phyloP scores from a whole-genome alignment of 2,329 filamentous ascomycete species.

The Neocatenulostroma microsporum region DNA sequence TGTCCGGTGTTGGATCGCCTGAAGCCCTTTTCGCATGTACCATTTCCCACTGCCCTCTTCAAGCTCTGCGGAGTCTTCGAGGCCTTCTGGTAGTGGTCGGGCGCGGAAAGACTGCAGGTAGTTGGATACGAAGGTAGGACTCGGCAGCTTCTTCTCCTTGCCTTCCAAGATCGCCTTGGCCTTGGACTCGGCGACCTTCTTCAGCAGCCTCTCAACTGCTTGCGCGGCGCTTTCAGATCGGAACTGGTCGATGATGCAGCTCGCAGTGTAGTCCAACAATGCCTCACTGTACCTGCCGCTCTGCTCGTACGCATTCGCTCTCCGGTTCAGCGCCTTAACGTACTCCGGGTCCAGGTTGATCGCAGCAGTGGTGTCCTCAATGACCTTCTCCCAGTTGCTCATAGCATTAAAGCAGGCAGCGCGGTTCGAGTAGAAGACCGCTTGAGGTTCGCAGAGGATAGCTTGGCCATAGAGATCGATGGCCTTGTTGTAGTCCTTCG shows the following conservation, averaged over 20 bases:
- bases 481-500: slow-evolving; percentile 86
- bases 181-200: slow-evolving; percentile 94
- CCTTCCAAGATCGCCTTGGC: slow-evolving; percentile 77
- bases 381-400: slow-evolving; percentile 87
- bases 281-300: slow-evolving; percentile 86
- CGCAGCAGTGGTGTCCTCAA: slow-evolving; percentile 93
- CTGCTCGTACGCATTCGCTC: slow-evolving; percentile 94
- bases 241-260: slow-evolving; percentile 98
- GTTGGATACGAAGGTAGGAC: slow-evolving; percentile 94
- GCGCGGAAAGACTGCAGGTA: slow-evolving; percentile 97
- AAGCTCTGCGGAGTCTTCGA: slow-evolving; percentile 75
- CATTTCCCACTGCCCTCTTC: slow-evolving; percentile 71
- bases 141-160: slow-evolving; percentile 80
- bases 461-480: slow-evolving; percentile 95
- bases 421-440: slow-evolving; percentile 98
- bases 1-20: slow-evolving; percentile 76
- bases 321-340: slow-evolving; percentile 93
- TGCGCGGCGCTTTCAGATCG: slow-evolving; percentile 82
- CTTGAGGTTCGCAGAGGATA: slow-evolving; percentile 92
- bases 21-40: slow-evolving; percentile 74
- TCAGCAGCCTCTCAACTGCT: slow-evolving; percentile 84
- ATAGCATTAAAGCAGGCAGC: slow-evolving; percentile 95
- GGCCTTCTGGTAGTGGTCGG: slow-evolving; percentile 67
- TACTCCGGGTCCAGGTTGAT: slow-evolving; percentile 92
- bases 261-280: slow-evolving; percentile 93